Evolutionary conservation across 2,329 filamentous ascomycete genomes (phyloP).

Genomic region (Fusarium sororula): DNA sequence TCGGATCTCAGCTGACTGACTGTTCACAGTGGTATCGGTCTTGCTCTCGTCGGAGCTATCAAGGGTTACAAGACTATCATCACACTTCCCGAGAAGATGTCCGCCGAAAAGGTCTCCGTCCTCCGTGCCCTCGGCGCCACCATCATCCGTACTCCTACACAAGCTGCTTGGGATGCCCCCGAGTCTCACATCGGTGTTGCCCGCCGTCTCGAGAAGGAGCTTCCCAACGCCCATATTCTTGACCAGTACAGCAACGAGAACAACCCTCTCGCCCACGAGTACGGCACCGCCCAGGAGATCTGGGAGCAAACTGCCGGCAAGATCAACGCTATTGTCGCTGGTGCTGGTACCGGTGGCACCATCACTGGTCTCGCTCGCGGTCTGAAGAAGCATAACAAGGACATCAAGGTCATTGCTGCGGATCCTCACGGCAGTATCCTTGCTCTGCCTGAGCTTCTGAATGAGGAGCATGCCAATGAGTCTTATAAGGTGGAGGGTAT

Average conservation of each 20-base stretch:
- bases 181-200: conserved; percentile 98
- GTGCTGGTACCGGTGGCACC: conserved; percentile 94
- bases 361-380: conserved; percentile 90
- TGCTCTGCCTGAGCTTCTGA: conserved; percentile 81
- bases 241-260: conserved; percentile 94
- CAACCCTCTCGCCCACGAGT: conserved; percentile 93
- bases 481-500: conserved; percentile 98
- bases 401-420: conserved; percentile 89
- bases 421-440: conserved; percentile 94
- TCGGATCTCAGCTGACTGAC: neutral
- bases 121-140: conserved; percentile 93
- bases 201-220: conserved; percentile 87
- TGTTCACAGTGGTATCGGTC: conserved; percentile 76
- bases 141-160: conserved; percentile 96
- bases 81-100: conserved; percentile 99
- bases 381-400: conserved; percentile 83
- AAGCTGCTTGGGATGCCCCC: conserved; percentile 92
- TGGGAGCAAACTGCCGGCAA: conserved; percentile 89
- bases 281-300: conserved; percentile 94
- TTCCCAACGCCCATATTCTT: conserved; percentile 95
- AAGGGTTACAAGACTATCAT: conserved; percentile 99
- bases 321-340: conserved; percentile 85
- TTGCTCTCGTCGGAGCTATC: conserved; percentile 92
- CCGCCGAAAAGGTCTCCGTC: conserved; percentile 95
- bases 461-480: conserved; percentile 81